Conservation (phyloP, 2,329 filamentous ascomycete genomes). For the Aspergillus fischeri region DNA sequence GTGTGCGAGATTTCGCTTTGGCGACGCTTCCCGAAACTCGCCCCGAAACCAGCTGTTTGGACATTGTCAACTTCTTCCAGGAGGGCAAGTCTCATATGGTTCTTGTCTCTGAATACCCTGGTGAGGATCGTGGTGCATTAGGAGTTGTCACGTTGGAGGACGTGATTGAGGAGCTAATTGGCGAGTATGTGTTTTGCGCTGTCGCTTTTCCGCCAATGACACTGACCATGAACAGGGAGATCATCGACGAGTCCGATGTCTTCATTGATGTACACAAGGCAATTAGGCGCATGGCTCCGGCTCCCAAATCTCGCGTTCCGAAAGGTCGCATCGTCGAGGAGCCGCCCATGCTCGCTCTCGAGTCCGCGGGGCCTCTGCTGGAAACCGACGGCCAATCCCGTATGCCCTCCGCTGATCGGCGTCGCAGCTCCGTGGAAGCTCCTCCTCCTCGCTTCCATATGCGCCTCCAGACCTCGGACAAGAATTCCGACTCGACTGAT, state of each 20-base stretch:
- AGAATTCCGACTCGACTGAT: slow-evolving; percentile 23
- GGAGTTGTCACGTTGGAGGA: slow-evolving; percentile 96
- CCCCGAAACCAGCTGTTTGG: slow-evolving; percentile 91
- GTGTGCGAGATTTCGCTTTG: slow-evolving; percentile 83
- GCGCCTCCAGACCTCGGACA: slow-evolving; percentile 31
- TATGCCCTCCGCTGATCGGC: slow-evolving; percentile 20
- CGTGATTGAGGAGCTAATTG: slow-evolving; percentile 97
- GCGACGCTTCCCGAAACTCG: slow-evolving; percentile 93
- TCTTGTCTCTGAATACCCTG: slow-evolving; percentile 82
- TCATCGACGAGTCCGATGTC: slow-evolving; percentile 97
- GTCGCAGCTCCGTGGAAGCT: slow-evolving; percentile 32
- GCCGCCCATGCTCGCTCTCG: slow-evolving; percentile 31
- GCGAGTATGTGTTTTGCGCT: slow-evolving; percentile 67
- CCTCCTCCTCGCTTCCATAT: slow-evolving; percentile 39
- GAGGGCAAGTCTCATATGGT: slow-evolving; percentile 99
- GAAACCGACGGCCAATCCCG: slow-evolving; percentile 45
- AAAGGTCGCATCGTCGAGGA: slow-evolving; percentile 53
- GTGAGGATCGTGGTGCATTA: slow-evolving; percentile 83
- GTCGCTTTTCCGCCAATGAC: background rate
- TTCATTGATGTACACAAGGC: slow-evolving; percentile 98
- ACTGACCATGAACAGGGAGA: slow-evolving; percentile 63
- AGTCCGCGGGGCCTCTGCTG: slow-evolving; percentile 36
- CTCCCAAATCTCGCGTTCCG: slow-evolving; percentile 69
- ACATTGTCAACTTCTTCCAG: slow-evolving; percentile 99
- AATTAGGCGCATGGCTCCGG: slow-evolving; percentile 80